Evolutionary conservation across 345 rosid species (phyloP), one percentile per base, ranked within the genome.

Genomic region (Boechera divaricarpa): DNA sequence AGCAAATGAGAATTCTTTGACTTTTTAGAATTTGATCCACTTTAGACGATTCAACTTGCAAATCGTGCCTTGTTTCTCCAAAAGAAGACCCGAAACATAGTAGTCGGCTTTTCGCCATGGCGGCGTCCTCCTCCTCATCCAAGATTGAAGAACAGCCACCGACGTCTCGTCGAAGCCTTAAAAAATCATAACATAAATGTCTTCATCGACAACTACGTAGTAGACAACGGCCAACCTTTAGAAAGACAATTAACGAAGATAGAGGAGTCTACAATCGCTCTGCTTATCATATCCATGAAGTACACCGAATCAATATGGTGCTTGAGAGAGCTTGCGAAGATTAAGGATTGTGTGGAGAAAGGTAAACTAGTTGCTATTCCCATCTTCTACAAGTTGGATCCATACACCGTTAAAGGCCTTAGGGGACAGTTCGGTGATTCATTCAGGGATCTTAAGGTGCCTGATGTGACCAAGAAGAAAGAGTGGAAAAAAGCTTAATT

Each of bases 401-500:
- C 60, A 18, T 12, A 48, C 48, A 28, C 29, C 1, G 67, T 71
- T 5, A 6, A 7, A 18, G 1, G 1, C 2, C 2, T 45, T 1
- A 44, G 0, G 5, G 75, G 45, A 35, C n/a, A 71, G 32, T 71
- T 71, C 6, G 75, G 67, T 47, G 24, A 59, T 21, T 18, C 11
- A 21, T 59, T 60, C 1, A 21, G 35, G 38, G 5, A 7, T 21
- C 47, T 59, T 1, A 6, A 33, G 1, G 26, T 9, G 21, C 5
- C 0, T 21, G 56, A 73, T 38, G 39, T 7, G 15, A 13, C 15
- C 5, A 16, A 57, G 35, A 49, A 59, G 44, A 32, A 31, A n/a
- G 11, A 24, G 9, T 78, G 77, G 73, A 70, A 68, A 36, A 3
- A 63, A 73, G 73, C 78, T 72, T 16, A 16, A 16, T 16, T 11